A percentile compares a stretch with the other conserved stretches of the same genome.
Conservation (phyloP, 106 monocot genomes). For the Dendrobium chrysotoxum region DNA sequence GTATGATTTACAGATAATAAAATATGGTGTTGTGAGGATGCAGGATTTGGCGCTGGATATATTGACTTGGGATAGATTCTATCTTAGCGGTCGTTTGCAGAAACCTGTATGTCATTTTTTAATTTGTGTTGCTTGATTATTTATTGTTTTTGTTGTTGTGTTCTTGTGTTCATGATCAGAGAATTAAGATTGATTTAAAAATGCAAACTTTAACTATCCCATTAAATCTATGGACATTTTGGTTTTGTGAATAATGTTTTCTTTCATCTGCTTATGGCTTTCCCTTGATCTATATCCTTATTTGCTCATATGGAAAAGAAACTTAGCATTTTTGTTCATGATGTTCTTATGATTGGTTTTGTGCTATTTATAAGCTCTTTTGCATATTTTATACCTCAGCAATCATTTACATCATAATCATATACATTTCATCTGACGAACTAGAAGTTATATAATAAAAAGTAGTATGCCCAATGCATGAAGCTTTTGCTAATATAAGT, state of each 20-base stretch:
- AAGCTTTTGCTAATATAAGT: not conserved
- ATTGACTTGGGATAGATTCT: constrained; percentile 74
- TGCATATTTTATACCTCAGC: not conserved
- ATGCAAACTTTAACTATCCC: not conserved
- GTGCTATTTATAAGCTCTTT: not conserved
- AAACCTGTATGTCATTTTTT: constrained; percentile 87
- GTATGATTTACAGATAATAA: constrained; percentile 53
- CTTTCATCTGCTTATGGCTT: not conserved
- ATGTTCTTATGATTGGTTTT: not conserved
- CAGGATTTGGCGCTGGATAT: constrained; percentile 78
- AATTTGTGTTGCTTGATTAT: constrained; percentile 38
- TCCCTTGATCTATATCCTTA: not conserved
- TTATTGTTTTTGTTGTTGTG: constrained; percentile 8
- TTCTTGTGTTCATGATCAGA: not conserved
- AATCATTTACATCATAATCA: not conserved
- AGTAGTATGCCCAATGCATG: not conserved
- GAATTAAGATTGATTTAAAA: not conserved
- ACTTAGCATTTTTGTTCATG: not conserved
- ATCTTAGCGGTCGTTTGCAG: constrained; percentile 88
- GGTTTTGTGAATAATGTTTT: not conserved
- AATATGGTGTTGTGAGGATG: constrained; percentile 92
- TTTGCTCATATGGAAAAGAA: not conserved
- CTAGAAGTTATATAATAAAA: not conserved
- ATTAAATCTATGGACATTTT: not conserved
- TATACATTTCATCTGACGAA: not conserved